Evolutionary conservation across 345 rosid genomes (phyloP).

Genomic region (Dipteronia sinensis): DNA sequence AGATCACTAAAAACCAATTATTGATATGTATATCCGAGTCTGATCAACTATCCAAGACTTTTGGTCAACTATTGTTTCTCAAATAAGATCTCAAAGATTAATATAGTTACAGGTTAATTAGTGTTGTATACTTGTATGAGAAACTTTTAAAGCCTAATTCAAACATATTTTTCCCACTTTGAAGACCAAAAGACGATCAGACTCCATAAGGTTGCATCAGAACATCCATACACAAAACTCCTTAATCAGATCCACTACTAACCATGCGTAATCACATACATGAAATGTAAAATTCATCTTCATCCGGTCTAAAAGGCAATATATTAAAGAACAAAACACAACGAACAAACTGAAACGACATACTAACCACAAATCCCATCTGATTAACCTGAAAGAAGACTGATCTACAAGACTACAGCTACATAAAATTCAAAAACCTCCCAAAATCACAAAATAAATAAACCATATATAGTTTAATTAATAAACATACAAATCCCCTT

Average conservation of each 20-base stretch:
- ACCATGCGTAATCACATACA: neutral
- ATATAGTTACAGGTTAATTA: neutral
- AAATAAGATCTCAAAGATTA: neutral
- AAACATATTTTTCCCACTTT: neutral
- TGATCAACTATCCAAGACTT: neutral
- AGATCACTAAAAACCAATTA: neutral
- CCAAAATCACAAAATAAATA: neutral
- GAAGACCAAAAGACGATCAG: neutral
- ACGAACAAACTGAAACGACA: neutral
- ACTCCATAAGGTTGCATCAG: neutral
- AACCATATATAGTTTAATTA: neutral
- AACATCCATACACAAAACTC: neutral
- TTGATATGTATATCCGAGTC: too few species aligned
- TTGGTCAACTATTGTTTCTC: neutral
- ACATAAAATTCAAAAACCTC: neutral
- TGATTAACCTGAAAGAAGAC: neutral
- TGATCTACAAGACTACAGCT: conserved; percentile 17
- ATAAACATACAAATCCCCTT: neutral
- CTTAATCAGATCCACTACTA: conserved; percentile 5
- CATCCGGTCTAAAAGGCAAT: neutral
- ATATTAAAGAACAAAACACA: neutral
- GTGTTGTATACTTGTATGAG: neutral
- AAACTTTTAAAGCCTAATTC: neutral
- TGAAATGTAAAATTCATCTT: neutral
- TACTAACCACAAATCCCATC: neutral